Evolutionary conservation across 441 rosid species (phyloP), one percentile per base, ranked within the genome.

Genomic region (Mallotus japonicus): DNA sequence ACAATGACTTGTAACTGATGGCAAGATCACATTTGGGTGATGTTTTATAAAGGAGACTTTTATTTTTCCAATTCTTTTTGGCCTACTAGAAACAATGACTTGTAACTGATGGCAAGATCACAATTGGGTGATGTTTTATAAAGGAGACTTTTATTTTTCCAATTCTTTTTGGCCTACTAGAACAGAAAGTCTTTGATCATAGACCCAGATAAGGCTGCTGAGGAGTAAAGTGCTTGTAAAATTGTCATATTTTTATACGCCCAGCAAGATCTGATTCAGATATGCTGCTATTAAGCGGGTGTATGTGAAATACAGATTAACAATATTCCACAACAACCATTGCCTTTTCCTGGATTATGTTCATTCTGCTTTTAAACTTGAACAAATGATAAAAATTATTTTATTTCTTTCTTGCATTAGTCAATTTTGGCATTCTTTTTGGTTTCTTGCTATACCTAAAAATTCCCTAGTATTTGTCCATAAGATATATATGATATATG

Each of bases 361-460:
- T 71, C 72, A 68, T 62, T 71, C 17, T 61, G 44, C 32, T 20
- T 65, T 62, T 34, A 50, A 68, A 67, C 34, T 65, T 67, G 47
- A 75, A 67, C 70, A 63, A 71, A 40, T 68, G 53, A 74, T 46
- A 62, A 4, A 67, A 4, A 67, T 69, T 62, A 40, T 55, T 62
- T 76, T 54, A 37, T 64, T 60, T 78, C 79, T 83, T 72, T 82
- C 69, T 59, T 73, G 75, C 57, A 40, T 10, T 62, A 65, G 86
- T 87, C 89, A 87, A 85, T 73, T 75, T 77, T 83, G 85, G 86
- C 83, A 74, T 81, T 77, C 82, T 79, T 57, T 71, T 71, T 44
- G 73, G 76, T 69, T 67, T 59, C 62, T 50, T 49, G 67, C 65
- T 56, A 64, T 60, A 58, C 50, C 57, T 24, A 3, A 75, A 50